A percentile compares a stretch with the other conserved stretches of the same genome.
Evolutionary conservation across 768 basidiomycete genomes (phyloP).

Genomic region (button mushroom (Agaricus bisporus)): DNA sequence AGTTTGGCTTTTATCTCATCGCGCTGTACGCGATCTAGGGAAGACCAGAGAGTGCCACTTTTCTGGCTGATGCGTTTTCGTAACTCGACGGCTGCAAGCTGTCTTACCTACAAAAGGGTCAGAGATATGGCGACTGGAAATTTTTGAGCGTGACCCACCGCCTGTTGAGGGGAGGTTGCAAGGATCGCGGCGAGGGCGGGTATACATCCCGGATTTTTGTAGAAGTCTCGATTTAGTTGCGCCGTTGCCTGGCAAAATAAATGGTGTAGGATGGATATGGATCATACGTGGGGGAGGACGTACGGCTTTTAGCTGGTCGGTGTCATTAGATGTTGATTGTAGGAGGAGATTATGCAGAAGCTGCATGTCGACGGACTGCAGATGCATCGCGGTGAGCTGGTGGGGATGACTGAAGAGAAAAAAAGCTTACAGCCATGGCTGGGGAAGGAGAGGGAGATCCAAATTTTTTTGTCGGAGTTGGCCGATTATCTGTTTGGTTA

Average conservation of each 20-base stretch:
- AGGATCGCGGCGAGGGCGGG: constrained; percentile 85
- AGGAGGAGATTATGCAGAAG: constrained; percentile 79
- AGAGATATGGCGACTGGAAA: constrained; percentile 10
- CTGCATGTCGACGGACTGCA: constrained; percentile 69
- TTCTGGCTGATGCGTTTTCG: constrained; percentile 84
- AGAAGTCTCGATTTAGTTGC: constrained; percentile 86
- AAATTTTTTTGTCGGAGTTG: constrained; percentile 57
- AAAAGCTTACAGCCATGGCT: constrained; percentile 45
- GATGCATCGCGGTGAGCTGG: background rate
- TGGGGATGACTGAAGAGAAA: background rate
- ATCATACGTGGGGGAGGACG: constrained; percentile 24
- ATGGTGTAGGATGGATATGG: constrained; percentile 3
- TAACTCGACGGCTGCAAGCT: constrained; percentile 95
- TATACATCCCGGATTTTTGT: constrained; percentile 87
- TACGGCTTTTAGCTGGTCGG: constrained; percentile 83
- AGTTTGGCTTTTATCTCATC: constrained; percentile 81
- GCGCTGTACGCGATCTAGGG: constrained; percentile 60
- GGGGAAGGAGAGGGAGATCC: constrained; percentile 18
- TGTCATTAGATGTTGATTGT: constrained; percentile 86
- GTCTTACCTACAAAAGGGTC: constrained; percentile 63
- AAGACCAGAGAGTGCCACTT: constrained; percentile 78
- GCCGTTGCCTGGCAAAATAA: constrained; percentile 68
- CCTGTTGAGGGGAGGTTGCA: constrained; percentile 74
- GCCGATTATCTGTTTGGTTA: constrained; percentile 30
- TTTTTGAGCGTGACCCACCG: constrained; percentile 48